Percentiles rank a stretch among this genome's conserved stretches.
Evolutionary conservation across 2,329 filamentous ascomycete species (phyloP).

Genomic region (Botrytis paeoniae): DNA sequence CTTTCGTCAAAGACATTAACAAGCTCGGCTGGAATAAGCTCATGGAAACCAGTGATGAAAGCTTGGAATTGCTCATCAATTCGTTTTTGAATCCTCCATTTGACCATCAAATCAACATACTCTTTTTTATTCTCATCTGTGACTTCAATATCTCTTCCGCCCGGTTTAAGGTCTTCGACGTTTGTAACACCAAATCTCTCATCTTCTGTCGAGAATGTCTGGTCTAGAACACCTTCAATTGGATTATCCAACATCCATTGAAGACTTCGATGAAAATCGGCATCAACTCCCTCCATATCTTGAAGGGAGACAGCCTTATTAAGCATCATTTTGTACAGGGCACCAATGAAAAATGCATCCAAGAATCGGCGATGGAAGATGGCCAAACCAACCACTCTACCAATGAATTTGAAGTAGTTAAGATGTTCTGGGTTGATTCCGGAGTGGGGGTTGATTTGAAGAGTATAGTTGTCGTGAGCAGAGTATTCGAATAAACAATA

Average conservation of each 20-base stretch:
- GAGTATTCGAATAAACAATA: slow-evolving; percentile 99
- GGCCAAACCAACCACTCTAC: slow-evolving; percentile 90
- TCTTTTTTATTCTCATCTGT: slow-evolving; percentile 99
- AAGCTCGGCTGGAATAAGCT: slow-evolving; percentile 91
- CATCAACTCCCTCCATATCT: slow-evolving; percentile 99
- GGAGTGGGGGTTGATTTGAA: slow-evolving; percentile 99
- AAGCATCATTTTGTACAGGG: slow-evolving; percentile 98
- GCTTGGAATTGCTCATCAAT: slow-evolving; percentile 98
- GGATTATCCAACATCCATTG: slow-evolving; percentile 99
- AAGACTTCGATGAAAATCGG: slow-evolving; percentile 93
- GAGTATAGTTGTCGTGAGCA: slow-evolving; percentile 98
- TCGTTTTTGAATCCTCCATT: slow-evolving; percentile 98
- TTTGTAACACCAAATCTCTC: slow-evolving; percentile 94
- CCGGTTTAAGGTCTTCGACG: slow-evolving; percentile 89
- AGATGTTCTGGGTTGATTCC: slow-evolving; percentile 99
- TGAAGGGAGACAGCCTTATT: slow-evolving; percentile 86
- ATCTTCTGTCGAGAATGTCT: slow-evolving; percentile 96
- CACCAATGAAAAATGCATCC: slow-evolving; percentile 98
- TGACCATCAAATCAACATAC: slow-evolving; percentile 97
- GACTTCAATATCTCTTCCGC: slow-evolving; percentile 87
- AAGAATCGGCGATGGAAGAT: slow-evolving; percentile 98
- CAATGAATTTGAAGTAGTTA: slow-evolving; percentile 99
- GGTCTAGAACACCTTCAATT: slow-evolving; percentile 89
- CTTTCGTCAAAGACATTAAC: slow-evolving; percentile 99
- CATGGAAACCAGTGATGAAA: slow-evolving; percentile 95